These are phyloP conservation scores for Cladophialophora bantiana DNA, from an alignment of 2,329 filamentous ascomycete genomes.

Conservation along the genomic window DNA sequence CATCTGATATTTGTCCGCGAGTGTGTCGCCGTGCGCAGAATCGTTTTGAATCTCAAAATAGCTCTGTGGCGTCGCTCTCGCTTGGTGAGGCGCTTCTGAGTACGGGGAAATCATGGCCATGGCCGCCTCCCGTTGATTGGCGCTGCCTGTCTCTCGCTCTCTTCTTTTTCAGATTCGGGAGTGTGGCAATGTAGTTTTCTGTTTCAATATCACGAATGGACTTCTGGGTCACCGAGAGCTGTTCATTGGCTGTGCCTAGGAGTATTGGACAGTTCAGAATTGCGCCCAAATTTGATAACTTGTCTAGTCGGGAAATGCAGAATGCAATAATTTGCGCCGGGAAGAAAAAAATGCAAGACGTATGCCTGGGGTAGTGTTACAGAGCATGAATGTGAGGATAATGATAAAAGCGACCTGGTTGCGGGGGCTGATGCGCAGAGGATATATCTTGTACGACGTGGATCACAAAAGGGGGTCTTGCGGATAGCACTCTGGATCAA, in stretches of 20 bases:
- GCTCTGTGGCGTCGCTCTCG: constrained; percentile 17
- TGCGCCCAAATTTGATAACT: background rate
- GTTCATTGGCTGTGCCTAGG: background rate
- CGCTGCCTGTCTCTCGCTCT: background rate
- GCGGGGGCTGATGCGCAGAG: background rate
- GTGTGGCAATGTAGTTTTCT: background rate
- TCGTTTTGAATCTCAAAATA: constrained; percentile 36
- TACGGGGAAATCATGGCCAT: constrained; percentile 32
- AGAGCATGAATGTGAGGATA: constrained; percentile 19
- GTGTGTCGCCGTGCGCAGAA: constrained; percentile 37
- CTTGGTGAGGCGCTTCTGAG: constrained; percentile 31
- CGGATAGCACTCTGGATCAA: constrained; percentile 11
- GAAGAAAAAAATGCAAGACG: constrained; percentile 9
- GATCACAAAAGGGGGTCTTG: constrained; percentile 15
- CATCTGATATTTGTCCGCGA: constrained; percentile 83
- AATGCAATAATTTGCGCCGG: constrained; percentile 18
- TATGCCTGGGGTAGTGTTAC: constrained; percentile 9
- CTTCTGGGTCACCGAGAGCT: background rate
- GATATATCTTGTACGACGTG: constrained; percentile 20
- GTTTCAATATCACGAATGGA: background rate
- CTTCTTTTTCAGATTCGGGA: background rate
- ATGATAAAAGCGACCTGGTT: background rate
- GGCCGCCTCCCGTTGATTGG: background rate
- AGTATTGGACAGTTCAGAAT: background rate
- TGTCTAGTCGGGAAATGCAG: constrained; percentile 13